Evolutionary conservation across 495 filamentous ascomycete genomes (phyloP).

Genomic region (Staphylotrichum longicolle): DNA sequence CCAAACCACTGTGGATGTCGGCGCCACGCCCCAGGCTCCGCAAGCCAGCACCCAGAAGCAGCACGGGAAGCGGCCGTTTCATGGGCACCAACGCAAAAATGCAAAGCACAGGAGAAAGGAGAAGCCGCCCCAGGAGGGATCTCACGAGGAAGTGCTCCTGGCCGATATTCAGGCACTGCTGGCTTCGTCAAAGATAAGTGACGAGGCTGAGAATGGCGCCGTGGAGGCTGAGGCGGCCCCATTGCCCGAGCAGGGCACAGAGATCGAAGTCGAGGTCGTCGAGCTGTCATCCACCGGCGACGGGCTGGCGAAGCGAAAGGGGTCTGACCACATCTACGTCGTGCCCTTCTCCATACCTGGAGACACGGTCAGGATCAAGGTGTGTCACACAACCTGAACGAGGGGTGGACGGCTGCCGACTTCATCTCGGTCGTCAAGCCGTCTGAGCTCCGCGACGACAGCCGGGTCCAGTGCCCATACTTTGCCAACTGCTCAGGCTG

Average conservation of each 20-base stretch:
- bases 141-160: conserved; percentile 70
- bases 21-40: conserved; percentile 1
- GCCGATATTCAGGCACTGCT: conserved; percentile 67
- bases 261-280: conserved; percentile 73
- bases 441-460: conserved; percentile 73
- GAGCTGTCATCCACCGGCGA: conserved; percentile 88
- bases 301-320: conserved; percentile 66
- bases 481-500: conserved; percentile 87
- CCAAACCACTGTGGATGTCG: conserved; percentile 12
- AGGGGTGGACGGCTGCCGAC: conserved; percentile 71
- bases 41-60: conserved; percentile 15
- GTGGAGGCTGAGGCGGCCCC: conserved; percentile 24
- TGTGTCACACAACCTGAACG: conserved; percentile 63
- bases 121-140: conserved; percentile 38
- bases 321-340: conserved; percentile 73
- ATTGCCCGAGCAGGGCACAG: conserved; percentile 65
- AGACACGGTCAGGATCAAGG: conserved; percentile 73
- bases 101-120: conserved; percentile 27
- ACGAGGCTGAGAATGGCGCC: conserved; percentile 30
- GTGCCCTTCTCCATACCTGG: conserved; percentile 85
- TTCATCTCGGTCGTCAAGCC: conserved; percentile 74
- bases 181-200: conserved; percentile 46
- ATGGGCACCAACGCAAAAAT: conserved; percentile 19
- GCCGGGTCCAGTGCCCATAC: conserved; percentile 74
- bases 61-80: conserved; percentile 20